Evolutionary conservation across 805 yeast genomes (phyloP), one percentile per base, ranked within the genome.

Genomic region (Wickerhamomyces canadensis): DNA sequence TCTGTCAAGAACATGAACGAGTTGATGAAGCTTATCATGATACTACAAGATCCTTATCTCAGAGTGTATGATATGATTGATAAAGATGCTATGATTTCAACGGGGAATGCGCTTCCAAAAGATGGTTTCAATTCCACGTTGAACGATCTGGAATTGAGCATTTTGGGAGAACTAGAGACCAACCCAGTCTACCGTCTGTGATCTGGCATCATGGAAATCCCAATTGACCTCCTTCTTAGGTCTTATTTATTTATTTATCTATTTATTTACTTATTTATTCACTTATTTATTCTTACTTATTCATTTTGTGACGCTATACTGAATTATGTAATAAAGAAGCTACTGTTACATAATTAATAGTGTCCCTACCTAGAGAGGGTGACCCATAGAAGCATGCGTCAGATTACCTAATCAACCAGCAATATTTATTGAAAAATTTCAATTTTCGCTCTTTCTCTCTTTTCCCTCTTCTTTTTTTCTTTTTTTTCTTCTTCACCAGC

Each of bases 91-190:
- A 17, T 19, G 10, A n/a, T n/a, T n/a, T n/a, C n/a, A n/a, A n/a
- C n/a, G n/a, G n/a, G n/a, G n/a, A n/a, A n/a, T n/a, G n/a, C n/a
- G n/a, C n/a, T n/a, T n/a, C 19, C 31, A 5, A 16, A 30, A 11
- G 16, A 26, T 23, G 37, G 38, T 19, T 42, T 47, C 25, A 36
- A 38, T 23, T 38, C 34, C 10, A 42, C 42, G 28, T 19, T 50
- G 31, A 36, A 41, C 15, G 43, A 44, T 33, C 42, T 50, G 50
- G 55, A 50, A 26, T 16, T 41, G 29, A 38, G 41, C n/a, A 50
- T 50, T 15, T 26, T 48, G 29, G 52, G 52, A 0, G 40, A 41
- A 23, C 22, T 41, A 18, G 52, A 49, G 30, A 40, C 45, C 14
- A 42, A 45, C n/a, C 19, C 14, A 11, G 29, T 31, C 9, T 16